These are phyloP conservation scores for Teratosphaeria gauchensis DNA, from an alignment of 2,329 filamentous ascomycete species.

Conservation along the genomic window DNA sequence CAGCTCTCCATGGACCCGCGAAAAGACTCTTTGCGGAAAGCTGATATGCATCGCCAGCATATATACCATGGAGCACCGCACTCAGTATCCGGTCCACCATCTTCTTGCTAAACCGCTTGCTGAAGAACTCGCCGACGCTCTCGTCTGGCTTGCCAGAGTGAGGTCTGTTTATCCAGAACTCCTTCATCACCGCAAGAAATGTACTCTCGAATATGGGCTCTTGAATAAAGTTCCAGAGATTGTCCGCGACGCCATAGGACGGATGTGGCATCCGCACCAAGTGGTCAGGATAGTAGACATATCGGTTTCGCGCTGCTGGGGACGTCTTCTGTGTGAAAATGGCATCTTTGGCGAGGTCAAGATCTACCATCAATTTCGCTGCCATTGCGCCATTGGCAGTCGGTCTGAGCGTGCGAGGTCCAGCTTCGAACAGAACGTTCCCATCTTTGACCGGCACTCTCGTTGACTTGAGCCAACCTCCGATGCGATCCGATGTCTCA, in stretches of 20 bases:
- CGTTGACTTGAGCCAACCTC: constrained; percentile 75
- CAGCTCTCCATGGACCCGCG: constrained; percentile 41
- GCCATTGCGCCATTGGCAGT: constrained; percentile 54
- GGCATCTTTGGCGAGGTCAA: constrained; percentile 49
- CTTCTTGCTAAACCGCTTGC: constrained; percentile 43
- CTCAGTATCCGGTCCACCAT: constrained; percentile 66
- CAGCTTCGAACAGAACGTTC: constrained; percentile 68
- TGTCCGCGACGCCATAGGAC: constrained; percentile 23
- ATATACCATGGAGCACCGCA: constrained; percentile 74
- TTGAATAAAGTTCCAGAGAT: constrained; percentile 20
- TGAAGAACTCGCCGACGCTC: constrained; percentile 60
- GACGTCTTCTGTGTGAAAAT: constrained; percentile 43
- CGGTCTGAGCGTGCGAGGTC: constrained; percentile 65
- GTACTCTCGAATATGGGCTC: constrained; percentile 49
- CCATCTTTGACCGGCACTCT: constrained; percentile 51
- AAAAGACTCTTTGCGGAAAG: constrained; percentile 63
- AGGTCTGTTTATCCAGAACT: constrained; percentile 15
- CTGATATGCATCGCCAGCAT: constrained; percentile 77
- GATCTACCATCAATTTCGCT: constrained; percentile 53
- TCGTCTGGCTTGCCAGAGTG: constrained; percentile 43
- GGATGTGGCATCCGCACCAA: constrained; percentile 54
- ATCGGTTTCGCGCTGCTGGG: constrained; percentile 55
- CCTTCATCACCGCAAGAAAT: constrained; percentile 27
- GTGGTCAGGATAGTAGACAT: constrained; percentile 80
- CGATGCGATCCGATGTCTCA: constrained; percentile 59